A percentile compares a stretch with the other conserved stretches of the same genome.
Evolutionary conservation across 441 rosid genomes (phyloP).

Genomic region (Mallotus japonicus): DNA sequence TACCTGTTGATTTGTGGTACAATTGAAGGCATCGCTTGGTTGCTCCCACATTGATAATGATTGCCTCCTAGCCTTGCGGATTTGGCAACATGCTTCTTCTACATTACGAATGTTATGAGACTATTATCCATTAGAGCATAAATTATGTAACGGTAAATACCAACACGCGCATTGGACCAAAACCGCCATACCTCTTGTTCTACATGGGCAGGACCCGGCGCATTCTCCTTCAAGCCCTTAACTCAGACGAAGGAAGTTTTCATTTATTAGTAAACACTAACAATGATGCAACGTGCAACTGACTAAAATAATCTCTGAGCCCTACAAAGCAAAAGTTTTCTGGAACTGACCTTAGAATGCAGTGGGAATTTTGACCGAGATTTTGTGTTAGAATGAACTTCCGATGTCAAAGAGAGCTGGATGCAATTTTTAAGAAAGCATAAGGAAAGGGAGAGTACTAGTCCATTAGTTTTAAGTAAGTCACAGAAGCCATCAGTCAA

Average conservation of each 20-base stretch:
- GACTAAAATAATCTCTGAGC: neutral
- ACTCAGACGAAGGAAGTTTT: constrained; percentile 6
- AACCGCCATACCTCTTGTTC: constrained; percentile 32
- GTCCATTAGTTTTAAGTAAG: neutral
- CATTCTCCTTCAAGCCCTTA: constrained; percentile 44
- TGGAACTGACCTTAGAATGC: constrained; percentile 28
- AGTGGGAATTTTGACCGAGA: constrained; percentile 24
- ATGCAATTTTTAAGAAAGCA: constrained; percentile 12
- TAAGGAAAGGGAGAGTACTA: neutral
- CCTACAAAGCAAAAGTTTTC: neutral
- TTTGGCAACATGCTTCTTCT: constrained; percentile 15
- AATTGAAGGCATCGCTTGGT: constrained; percentile 11
- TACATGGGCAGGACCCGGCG: constrained; percentile 21
- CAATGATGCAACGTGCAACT: neutral
- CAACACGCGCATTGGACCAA: neutral
- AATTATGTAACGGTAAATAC: neutral
- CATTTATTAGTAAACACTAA: neutral
- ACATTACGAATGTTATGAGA: neutral
- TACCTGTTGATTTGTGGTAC: constrained; percentile 32
- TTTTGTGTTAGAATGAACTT: constrained; percentile 25
- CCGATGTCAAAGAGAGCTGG: constrained; percentile 48
- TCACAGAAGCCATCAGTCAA: neutral
- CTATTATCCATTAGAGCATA: neutral
- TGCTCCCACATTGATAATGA: constrained; percentile 30
- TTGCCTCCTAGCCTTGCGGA: constrained; percentile 21